A percentile compares a stretch with the other conserved stretches of the same genome.
Conservation (phyloP, 2,329 filamentous ascomycete species). For the Hymenoscyphus infarciens region DNA sequence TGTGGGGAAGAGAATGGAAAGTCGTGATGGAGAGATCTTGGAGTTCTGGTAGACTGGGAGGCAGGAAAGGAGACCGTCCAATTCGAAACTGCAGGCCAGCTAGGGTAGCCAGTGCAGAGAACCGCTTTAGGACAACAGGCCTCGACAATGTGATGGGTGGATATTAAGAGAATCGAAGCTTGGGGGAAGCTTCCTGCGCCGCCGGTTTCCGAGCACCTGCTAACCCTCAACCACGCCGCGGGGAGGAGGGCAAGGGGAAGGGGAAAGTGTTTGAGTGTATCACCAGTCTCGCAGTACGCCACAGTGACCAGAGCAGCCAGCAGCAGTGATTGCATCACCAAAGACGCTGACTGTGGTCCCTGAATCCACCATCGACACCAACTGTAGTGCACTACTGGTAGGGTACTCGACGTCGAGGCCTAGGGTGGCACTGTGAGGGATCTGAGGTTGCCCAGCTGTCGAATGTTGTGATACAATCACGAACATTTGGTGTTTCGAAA, state of each 20-base stretch:
- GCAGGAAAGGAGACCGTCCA: slow-evolving; percentile 4
- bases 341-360: background rate
- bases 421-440: background rate
- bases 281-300: background rate
- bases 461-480: slow-evolving; percentile 23
- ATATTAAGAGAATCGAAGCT: background rate
- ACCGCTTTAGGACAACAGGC: background rate
- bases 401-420: background rate
- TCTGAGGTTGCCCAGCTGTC: slow-evolving; percentile 5
- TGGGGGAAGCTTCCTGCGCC: background rate
- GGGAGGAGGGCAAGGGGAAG: background rate
- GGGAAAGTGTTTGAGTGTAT: background rate
- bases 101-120: background rate
- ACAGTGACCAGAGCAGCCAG: background rate
- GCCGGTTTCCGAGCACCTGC: background rate
- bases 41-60: background rate
- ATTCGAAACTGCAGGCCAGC: slow-evolving; percentile 10
- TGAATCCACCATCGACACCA: background rate
- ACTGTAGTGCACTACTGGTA: background rate
- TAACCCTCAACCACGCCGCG: background rate
- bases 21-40: slow-evolving; percentile 5
- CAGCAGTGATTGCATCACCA: background rate
- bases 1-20: slow-evolving; percentile 8
- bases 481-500: slow-evolving; percentile 35
- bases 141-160: background rate